Conservation (phyloP, 257 asterid species). For the Rehmannia glutinosa region DNA sequence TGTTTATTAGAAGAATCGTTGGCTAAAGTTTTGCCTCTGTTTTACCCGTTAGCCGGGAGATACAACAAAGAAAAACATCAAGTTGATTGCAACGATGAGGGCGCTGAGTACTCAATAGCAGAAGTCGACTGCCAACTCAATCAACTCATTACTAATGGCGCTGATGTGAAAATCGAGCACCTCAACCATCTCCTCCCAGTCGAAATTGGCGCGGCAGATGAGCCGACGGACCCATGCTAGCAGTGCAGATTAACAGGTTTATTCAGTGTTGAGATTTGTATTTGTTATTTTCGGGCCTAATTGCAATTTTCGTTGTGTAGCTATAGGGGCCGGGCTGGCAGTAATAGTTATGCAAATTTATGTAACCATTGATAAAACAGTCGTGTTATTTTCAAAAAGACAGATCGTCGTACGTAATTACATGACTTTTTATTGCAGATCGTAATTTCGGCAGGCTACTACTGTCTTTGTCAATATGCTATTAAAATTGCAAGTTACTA, state of each 20-base stretch:
- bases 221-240: slow-evolving; percentile 16
- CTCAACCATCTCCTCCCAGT: slow-evolving; percentile 18
- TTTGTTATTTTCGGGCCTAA: too few species aligned
- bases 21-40: neutral
- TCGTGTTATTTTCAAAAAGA: too few species aligned
- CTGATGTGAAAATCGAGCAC: neutral
- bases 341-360: too few species aligned
- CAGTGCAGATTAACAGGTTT: slow-evolving; percentile 9
- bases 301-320: too few species aligned
- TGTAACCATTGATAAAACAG: too few species aligned
- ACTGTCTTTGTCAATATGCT: too few species aligned
- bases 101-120: neutral
- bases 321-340: too few species aligned
- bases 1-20: slow-evolving; percentile 7
- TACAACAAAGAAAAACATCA: slow-evolving; percentile 1
- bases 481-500: too few species aligned
- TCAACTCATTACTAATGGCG: neutral
- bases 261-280: too few species aligned
- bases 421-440: too few species aligned
- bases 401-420: too few species aligned
- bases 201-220: slow-evolving; percentile 9
- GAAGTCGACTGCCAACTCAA: slow-evolving; percentile 7
- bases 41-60: slow-evolving; percentile 21
- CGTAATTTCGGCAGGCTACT: too few species aligned
- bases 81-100: slow-evolving; percentile 22